A percentile compares a stretch with the other conserved stretches of the same genome.
phyloP scores from a whole-genome alignment of 495 filamentous ascomycete species.

The Cairneyella variabilis region DNA sequence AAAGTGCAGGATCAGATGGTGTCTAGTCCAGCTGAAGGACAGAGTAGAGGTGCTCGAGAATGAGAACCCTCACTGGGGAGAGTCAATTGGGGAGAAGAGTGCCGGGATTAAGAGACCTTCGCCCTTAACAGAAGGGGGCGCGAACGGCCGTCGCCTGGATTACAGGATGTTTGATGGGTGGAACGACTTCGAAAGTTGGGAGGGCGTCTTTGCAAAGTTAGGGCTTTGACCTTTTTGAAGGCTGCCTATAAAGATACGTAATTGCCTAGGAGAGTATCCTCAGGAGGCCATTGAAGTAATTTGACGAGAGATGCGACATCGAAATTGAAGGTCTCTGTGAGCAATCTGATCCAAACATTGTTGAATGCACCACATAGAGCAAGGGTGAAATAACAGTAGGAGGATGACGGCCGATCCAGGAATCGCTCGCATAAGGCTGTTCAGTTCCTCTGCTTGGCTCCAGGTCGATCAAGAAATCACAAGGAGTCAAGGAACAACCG shows the following conservation, averaged over 20 bases:
- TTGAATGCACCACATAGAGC: neutral
- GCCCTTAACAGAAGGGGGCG: neutral
- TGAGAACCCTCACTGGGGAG: neutral
- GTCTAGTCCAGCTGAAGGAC: neutral
- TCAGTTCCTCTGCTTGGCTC: no score
- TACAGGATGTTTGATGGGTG: neutral
- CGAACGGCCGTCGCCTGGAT: no score
- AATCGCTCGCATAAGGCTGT: no score
- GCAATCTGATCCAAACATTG: no score
- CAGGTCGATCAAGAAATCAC: no score
- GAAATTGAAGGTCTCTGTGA: neutral
- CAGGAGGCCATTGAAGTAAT: neutral
- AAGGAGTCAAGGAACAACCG: no score
- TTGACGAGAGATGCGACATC: neutral
- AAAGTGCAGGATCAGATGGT: conserved; percentile 9
- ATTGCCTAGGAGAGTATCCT: neutral
- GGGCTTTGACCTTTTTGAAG: neutral
- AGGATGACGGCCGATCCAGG: neutral
- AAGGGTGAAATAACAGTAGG: neutral
- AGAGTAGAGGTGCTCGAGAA: conserved; percentile 6
- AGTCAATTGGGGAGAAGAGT: no score
- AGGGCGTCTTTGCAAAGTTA: conserved; percentile 2
- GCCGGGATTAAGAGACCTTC: no score
- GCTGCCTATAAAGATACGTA: neutral
- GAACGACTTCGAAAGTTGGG: conserved; percentile 1